Base-by-base conservation (phyloP, 106 monocot genomes). In the Apostasia shenzhenica region DNA sequence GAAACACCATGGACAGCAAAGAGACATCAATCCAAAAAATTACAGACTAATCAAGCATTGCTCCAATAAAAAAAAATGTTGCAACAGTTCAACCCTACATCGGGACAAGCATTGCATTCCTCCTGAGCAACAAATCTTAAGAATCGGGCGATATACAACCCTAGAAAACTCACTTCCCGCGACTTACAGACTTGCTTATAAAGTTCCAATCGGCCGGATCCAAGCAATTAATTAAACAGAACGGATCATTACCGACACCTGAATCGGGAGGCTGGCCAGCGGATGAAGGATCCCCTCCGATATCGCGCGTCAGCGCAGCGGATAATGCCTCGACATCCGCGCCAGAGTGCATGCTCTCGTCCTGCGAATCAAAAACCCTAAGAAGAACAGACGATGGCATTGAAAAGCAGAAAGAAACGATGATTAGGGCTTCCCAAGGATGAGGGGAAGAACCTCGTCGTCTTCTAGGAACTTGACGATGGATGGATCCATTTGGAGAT, bases 251-350 rank as follows among this genome's bases (percentile, higher is more conserved):
- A 82, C 79, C 85, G 8, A 80, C 67, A 14, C 66, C 67, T 6
- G 71, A 11, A 48, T 83, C 78, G 6, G 80, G n/a, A 2, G 72
- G 78, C 62, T 64, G 78, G n/a, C 70, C 39, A 14, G 77, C 49
- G 37, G 63, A 54, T 41, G 76, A 14, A 44, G 62, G 62, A 43
- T 85, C 81, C 26, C 82, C 85, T 11, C 83, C 85, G 40, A 94
- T 83, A 55, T 94, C 94, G 9, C 85, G 76, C 39, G 91, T 91
- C 10, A 94, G 72, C 0, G 87, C 88, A 3, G 85, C 91, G 13
- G 94, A 88, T 68, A 94, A 81, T 8, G 91, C 94, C 65, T 94
- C 94, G 56, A 94, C 91, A 62, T 85, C 91, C 43, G 87, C 88
- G 8, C 94, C 91, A 7, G 90, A 88, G 42, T 94, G 94, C 88